Base-by-base conservation (phyloP, 2,329 filamentous ascomycete species). In the Thielaviopsis musarum region DNA sequence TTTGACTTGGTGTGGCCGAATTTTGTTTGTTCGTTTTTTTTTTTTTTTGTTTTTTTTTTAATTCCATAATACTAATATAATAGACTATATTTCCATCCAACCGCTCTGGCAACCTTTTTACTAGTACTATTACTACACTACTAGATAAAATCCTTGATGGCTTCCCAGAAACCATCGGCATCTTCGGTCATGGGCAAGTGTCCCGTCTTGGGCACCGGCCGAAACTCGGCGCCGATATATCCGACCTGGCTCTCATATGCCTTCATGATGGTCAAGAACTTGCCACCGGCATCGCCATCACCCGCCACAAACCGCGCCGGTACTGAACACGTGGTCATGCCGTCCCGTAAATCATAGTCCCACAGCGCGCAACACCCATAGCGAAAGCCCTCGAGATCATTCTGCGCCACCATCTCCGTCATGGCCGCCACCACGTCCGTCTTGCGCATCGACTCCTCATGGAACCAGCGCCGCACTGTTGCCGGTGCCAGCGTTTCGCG, bases 161-260 rank as follows among this genome's bases (percentile, higher is more conserved):
- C 80, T 28, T 77, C 72, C 67, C 84, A 84, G 68, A 91, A 90
- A 3, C 77, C 81, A 60, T 75, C 71, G 0, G 87, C 83, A 64
- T 81, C 79, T 71, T 94, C 89, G 54, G 83, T 83, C 87, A 94
- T 94, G 0, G 89, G 89, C 66, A 95, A 70, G 73, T 95, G 89
- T 0, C 89, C 89, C 0, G 88, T 82, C 9, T 77, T 73, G 0
- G 86, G 79, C 10, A 94, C 79, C 60, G 86, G 70, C 67, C 77
- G 81, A 64, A 90, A 76, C 61, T 80, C 76, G 0, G 77, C 78
- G 0, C 78, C 80, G 0, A 70, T 68, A 10, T 73, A 69, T 0
- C 84, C 83, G 51, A 88, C 69, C 19, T 73, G 68, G 0, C 70
- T 75, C 59, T 77, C 81, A 77, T 91, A 88, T 15, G 82, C 82